Base-by-base conservation (phyloP, 2,329 filamentous ascomycete species). In the Xylaria arbuscula region DNA sequence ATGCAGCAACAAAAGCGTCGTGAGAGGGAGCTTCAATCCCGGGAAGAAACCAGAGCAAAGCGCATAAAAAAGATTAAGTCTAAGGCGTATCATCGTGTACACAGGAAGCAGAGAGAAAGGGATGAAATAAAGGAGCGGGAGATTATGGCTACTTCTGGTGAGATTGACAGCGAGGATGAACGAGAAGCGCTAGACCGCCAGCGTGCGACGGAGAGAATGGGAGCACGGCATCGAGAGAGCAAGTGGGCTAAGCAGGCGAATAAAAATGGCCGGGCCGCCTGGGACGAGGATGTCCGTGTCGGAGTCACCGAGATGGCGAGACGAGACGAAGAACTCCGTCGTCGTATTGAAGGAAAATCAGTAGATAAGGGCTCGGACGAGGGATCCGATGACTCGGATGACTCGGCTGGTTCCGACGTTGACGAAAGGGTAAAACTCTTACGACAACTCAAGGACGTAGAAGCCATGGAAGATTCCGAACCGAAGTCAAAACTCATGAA, bases 1-100 rank as follows among this genome's bases (percentile, higher is more conserved):
- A 86, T 93, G 28, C 86, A 90, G 64, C 89, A 90, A 56, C 89
- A 94, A 76, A 87, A 95, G 65, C 90, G 96, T 13, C 90, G 90
- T 78, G 90, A 93, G 71, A 87, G 96, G 73, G 95, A 98, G 75
- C 82, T 97, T 8, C 87, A 95, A 72, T 97, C 97, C 75, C 88
- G 94, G 11, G 95, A 98, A 81, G 92, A 97, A 76, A 90, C 94
- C 51, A 91, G 94, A 65, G 89, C 94, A 8, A 97, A 94, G 81
- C 91, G 96, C 28, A 93, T 99, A 81, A 97, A 98, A 83, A 98
- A 98, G 84, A 99, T 99, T 83, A 99, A 99, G 86, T 97, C 93
- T 78, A 99, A 98, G 80, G 89, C 94, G 0, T 99, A 97, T 78
- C 92, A 95, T 64, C 91, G 94, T 53, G 91, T 98, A 15, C 95